Conservation (phyloP, 768 basidiomycete genomes). For the Mrakia gelida region DNA sequence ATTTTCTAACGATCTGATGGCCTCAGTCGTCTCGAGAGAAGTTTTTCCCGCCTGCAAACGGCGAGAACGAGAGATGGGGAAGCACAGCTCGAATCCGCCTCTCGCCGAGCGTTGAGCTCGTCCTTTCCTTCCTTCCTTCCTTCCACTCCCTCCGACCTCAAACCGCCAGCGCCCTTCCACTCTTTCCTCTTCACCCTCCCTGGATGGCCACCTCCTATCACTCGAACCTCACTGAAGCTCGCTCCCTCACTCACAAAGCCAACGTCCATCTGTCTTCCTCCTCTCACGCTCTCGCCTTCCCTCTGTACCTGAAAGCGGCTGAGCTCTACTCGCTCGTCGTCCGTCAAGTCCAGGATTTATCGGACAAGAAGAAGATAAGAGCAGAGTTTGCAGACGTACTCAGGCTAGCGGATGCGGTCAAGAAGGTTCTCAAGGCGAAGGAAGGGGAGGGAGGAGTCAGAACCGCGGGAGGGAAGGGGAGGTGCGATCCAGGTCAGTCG, state of each 20-base stretch:
- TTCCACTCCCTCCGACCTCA: background rate
- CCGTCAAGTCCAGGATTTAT: slow-evolving; percentile 5
- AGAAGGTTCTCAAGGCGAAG: background rate
- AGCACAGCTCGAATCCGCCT: background rate
- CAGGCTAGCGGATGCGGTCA: slow-evolving; percentile 3
- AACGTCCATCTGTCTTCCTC: slow-evolving; percentile 7
- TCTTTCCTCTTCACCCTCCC: too few species aligned
- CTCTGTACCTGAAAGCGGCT: slow-evolving; percentile 28
- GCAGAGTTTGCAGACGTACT: slow-evolving; percentile 13
- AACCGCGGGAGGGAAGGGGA: slow-evolving; percentile 2
- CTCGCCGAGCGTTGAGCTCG: background rate
- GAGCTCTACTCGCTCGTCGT: slow-evolving; percentile 24
- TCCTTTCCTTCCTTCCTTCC: background rate
- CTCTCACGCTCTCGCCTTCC: slow-evolving; percentile 9
- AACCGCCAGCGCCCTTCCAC: background rate
- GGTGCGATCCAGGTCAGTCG: slow-evolving; percentile 24
- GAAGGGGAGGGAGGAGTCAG: slow-evolving; percentile 24
- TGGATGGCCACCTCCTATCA: background rate
- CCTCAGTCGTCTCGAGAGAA: too few species aligned
- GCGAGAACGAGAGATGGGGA: too few species aligned
- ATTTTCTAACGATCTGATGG: too few species aligned
- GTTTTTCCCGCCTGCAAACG: too few species aligned
- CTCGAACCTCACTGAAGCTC: slow-evolving; percentile 13
- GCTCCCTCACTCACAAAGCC: slow-evolving; percentile 3
- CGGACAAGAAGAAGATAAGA: background rate